Percentiles rank a stretch among this genome's conserved stretches.
Conservation (phyloP, 495 filamentous ascomycete species). For the Penicillium pulvis region DNA sequence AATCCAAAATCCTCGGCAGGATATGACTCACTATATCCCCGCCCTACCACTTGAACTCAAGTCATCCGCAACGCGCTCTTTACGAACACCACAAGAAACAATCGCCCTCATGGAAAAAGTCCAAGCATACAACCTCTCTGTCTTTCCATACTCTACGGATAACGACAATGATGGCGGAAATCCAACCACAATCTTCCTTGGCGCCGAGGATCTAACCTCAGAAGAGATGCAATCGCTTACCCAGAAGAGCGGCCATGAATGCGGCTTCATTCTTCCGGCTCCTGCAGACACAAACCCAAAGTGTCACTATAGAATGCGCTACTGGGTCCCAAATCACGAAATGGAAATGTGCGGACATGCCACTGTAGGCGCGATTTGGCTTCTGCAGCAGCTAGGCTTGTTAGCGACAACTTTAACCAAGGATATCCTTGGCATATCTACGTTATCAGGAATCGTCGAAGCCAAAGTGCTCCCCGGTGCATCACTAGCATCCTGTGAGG, state of each 20-base stretch:
- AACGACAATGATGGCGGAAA: constrained; percentile 7
- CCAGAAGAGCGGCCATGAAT: constrained; percentile 6
- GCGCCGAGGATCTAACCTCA: constrained; percentile 4
- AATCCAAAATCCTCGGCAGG: neutral
- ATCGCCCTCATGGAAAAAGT: constrained; percentile 2
- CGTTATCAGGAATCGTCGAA: constrained; percentile 13
- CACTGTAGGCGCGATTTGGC: constrained; percentile 16
- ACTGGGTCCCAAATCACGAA: constrained; percentile 16
- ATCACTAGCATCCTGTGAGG: neutral
- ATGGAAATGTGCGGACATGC: constrained; percentile 22
- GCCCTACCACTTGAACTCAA: too few species aligned
- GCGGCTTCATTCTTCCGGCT: constrained; percentile 14
- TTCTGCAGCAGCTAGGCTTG: constrained; percentile 9
- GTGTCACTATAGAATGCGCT: constrained; percentile 12
- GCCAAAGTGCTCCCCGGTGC: neutral
- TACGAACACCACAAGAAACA: neutral
- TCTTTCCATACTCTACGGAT: constrained; percentile 8
- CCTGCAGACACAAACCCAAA: neutral
- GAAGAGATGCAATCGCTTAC: constrained; percentile 11
- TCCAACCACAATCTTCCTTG: constrained; percentile 11
- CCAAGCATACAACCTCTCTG: constrained; percentile 3
- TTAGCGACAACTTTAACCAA: neutral
- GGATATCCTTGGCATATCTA: constrained; percentile 10
- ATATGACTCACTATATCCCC: too few species aligned
- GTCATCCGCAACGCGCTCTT: neutral